Base-by-base conservation (phyloP, 257 asterid species). In the Nicotiana noctiflora region DNA sequence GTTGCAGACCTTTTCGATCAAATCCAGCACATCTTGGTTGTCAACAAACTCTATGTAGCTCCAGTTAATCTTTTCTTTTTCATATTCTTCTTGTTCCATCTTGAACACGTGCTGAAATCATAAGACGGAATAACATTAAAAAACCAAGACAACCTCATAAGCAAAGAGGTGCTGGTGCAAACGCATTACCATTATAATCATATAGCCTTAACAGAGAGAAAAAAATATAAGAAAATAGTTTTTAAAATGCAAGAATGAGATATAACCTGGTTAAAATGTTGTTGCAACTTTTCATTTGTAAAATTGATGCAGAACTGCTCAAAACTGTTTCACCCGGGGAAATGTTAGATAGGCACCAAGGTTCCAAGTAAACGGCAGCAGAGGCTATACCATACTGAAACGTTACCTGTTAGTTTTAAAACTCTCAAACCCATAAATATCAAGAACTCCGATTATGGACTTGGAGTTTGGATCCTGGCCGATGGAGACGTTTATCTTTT, bases 271-370 rank as follows among this genome's bases (percentile, higher is more conserved):
- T 96, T 96, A 88, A 96, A 96, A 90, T 96, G 99, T 84, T 96
- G 99, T 89, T 96, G 99, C 85, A 96, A 93, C 82, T 96, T 96
- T 88, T 96, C 99, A 87, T 96, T 96, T 72, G 99, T 94, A 87
- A 90, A 96, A 89, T 96, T 96, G 91, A 96, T 96, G 85, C 99
- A 96, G 87, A 96, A 96, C 89, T 96, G 99, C 94, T 96, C 99
- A 87, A 96, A 96, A 87, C 99, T 96, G 88, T 79, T 83, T 77
- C 21, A 25, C 77, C 76, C 29, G 7, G 52, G 49, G 76, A 60
- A 51, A 67, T 27, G 34, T 67, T n/a, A 19, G 68, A 61, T 61
- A 46, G 55, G 17, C 13, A 56, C 62, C 66, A 79, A n/a, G 66
- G 34, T 4, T 52, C 2, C 10, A 25, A 11, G 53, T 25, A 12